Base-by-base conservation (phyloP, 1,139 yeast genomes). In the Diutina siamensis region DNA sequence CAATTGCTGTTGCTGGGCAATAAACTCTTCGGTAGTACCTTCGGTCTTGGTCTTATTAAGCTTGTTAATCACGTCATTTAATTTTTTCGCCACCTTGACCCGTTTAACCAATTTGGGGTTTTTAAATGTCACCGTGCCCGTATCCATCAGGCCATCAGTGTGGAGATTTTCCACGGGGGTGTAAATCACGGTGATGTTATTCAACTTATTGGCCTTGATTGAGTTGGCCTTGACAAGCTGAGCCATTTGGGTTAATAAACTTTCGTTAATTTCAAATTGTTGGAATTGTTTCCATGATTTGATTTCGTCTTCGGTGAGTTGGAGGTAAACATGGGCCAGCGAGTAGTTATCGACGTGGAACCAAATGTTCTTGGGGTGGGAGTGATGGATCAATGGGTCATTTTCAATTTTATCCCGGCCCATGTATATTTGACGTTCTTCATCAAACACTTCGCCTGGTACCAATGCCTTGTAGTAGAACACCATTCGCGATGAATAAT, bases 191-290 rank as follows among this genome's bases (percentile, higher is more conserved):
- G 83, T 78, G 48, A 84, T 68, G 55, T 82, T 81, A 56, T 80
- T 78, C 53, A 75, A 62, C 57, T 86, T 86, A 61, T 80, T 83
- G 5, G 86, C 95, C 55, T 81, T 80, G 45, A 84, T 84, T 15
- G 94, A 83, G 57, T 82, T 82, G 19, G 87, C 84, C 59, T 86
- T 85, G 35, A 94, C 82, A 49, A 86, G 64, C 55, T 85, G 95
- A 1, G 83, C 83, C 47, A 88, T 71, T 52, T 80, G 88, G 36
- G 55, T 63, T 19, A 83, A 57, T 3, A 83, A 63, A 4, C 63
- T 71, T 32, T 69, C 65, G 1, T 83, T 78, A 2, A 85, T 68
- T 40, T 61, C 59, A 44, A 68, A 58, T 15, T 56, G 55, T 13
- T 66, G 67, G 51, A 70, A 69, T 25, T 21, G 42, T 45, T 52